phyloP scores from a whole-genome alignment of 179 eudicot species.

The Beta lomatogona region DNA sequence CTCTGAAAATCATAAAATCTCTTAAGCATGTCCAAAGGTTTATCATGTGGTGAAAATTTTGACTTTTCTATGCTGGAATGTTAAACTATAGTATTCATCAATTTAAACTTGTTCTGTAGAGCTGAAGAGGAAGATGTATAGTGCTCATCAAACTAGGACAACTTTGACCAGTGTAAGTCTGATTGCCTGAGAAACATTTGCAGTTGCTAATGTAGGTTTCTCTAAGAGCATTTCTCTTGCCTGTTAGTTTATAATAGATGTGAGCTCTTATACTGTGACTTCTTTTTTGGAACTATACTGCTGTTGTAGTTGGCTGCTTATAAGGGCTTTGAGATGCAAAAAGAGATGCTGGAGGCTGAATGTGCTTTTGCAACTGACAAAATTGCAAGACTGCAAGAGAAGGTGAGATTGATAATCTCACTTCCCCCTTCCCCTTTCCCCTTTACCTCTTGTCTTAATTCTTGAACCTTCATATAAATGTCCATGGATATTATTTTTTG shows the following conservation, averaged over 20 bases:
- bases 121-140: slow-evolving; percentile 59
- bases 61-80: not conserved
- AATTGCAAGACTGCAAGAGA: slow-evolving; percentile 63
- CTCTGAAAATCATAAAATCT: no score
- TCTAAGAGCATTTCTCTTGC: not conserved
- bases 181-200: not conserved
- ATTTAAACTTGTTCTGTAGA: slow-evolving; percentile 39
- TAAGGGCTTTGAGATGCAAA: slow-evolving; percentile 70
- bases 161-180: slow-evolving; percentile 56
- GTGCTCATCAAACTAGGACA: slow-evolving; percentile 43
- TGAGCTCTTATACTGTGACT: not conserved
- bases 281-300: not conserved
- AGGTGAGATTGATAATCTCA: slow-evolving; percentile 44
- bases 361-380: slow-evolving; percentile 65
- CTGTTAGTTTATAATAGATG: not conserved
- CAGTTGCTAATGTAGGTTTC: slow-evolving; percentile 1
- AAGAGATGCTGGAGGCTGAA: slow-evolving; percentile 78
- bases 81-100: not conserved
- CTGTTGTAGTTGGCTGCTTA: slow-evolving; percentile 49
- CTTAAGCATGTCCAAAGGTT: not conserved
- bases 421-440: not conserved
- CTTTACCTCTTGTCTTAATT: no score
- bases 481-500: not conserved
- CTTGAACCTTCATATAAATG: not conserved
- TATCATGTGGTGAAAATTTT: not conserved